Percentiles rank a stretch among this genome's conserved stretches.
These are phyloP conservation scores for Solanum sitiens DNA, from an alignment of 257 asterid genomes.

Conservation along the genomic window DNA sequence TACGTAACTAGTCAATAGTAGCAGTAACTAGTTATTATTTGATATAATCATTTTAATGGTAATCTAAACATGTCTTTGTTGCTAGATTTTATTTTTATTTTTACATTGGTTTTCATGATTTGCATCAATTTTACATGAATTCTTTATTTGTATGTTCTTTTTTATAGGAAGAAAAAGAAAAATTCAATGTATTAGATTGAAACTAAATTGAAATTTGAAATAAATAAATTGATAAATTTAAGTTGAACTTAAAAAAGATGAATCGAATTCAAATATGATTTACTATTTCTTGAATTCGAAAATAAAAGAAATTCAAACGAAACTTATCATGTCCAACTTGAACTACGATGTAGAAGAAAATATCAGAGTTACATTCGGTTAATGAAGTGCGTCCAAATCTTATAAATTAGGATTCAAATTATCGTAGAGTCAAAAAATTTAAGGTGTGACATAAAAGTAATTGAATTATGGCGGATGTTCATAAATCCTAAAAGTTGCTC, in stretches of 20 bases:
- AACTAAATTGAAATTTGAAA: background rate
- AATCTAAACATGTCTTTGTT: background rate
- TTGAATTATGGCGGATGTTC: background rate
- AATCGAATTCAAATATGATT: background rate
- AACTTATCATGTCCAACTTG: no score
- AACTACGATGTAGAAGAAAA: no score
- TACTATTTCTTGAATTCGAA: no score
- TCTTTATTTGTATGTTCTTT: background rate
- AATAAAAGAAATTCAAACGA: no score
- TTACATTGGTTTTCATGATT: background rate
- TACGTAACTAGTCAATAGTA: no score
- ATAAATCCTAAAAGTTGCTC: background rate
- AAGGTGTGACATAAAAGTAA: background rate
- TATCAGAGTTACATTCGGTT: no score
- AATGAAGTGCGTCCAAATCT: background rate
- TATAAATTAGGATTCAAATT: no score
- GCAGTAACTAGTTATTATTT: no score
- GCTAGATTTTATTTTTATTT: no score
- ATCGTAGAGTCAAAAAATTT: no score
- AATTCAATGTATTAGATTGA: background rate
- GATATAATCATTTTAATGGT: background rate
- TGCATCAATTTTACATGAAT: background rate
- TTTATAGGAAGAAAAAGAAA: background rate
- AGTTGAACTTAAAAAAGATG: no score
- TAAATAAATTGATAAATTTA: no score